phyloP scores from a whole-genome alignment of 2,329 filamentous ascomycete species.

The Sporothrix inflata region DNA sequence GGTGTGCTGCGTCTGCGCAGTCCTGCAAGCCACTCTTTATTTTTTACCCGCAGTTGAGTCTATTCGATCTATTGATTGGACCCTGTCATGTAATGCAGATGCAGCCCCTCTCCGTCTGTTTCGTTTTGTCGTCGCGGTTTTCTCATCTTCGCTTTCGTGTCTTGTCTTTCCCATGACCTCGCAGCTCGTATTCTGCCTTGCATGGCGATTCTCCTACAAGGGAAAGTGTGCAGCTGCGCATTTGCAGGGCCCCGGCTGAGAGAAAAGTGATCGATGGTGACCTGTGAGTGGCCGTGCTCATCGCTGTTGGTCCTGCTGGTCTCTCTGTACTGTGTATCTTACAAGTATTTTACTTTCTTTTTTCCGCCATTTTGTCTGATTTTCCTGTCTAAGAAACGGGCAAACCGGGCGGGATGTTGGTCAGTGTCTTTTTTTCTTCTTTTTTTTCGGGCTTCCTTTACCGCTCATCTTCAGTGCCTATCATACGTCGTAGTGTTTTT shows the following conservation, averaged over 20 bases:
- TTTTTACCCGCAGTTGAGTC: background rate
- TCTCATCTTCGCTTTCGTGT: background rate
- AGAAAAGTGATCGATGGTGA: background rate
- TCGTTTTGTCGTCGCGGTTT: too few species aligned
- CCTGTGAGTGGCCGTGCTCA: background rate
- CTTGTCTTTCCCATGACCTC: background rate
- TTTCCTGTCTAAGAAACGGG: background rate
- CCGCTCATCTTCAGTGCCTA: background rate
- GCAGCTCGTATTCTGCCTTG: conserved; percentile 1
- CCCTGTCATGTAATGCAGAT: background rate
- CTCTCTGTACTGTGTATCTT: background rate
- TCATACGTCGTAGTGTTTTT: background rate
- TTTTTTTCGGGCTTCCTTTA: background rate
- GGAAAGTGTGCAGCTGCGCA: background rate
- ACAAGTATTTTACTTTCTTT: background rate
- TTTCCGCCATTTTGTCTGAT: background rate
- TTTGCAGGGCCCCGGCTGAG: background rate
- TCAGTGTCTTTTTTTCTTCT: background rate
- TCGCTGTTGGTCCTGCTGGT: background rate
- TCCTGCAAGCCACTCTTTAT: conserved; percentile 6
- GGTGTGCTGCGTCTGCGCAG: background rate
- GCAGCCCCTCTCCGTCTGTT: background rate
- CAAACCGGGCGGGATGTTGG: background rate
- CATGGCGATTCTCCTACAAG: background rate
- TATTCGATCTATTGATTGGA: too few species aligned